These are phyloP conservation scores for Lecanicillium sp. DNA, from an alignment of 2,329 filamentous ascomycete species.

Conservation along the genomic window DNA sequence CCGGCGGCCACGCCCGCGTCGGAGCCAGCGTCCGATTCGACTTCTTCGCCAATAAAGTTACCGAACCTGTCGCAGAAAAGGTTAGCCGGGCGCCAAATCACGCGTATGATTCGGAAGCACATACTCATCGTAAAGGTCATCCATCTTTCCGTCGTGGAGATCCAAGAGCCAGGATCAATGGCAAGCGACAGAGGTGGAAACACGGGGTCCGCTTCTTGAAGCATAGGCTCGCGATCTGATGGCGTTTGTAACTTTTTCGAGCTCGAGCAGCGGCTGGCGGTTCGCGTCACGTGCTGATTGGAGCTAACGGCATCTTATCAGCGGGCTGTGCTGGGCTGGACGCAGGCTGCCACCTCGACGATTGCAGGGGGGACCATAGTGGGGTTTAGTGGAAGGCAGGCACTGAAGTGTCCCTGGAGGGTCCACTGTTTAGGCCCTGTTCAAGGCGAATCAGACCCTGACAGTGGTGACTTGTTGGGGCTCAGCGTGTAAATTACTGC, in stretches of 20 bases:
- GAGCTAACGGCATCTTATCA: constrained; percentile 3
- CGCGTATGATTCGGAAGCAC: constrained; percentile 9
- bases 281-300: constrained; percentile 7
- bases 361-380: too few species aligned
- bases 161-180: constrained; percentile 12
- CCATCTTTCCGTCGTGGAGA: constrained; percentile 49
- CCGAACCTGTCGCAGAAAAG: constrained; percentile 61
- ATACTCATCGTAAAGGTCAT: constrained; percentile 96
- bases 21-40: constrained; percentile 76
- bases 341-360: too few species aligned
- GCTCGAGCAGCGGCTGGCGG: not conserved
- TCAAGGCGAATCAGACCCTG: too few species aligned
- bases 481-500: too few species aligned
- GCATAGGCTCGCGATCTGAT: not conserved
- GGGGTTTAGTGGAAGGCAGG: too few species aligned
- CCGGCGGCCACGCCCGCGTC: constrained; percentile 65
- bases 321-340: too few species aligned
- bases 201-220: constrained; percentile 1
- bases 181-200: constrained; percentile 13
- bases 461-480: too few species aligned
- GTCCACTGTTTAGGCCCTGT: too few species aligned
- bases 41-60: constrained; percentile 95
- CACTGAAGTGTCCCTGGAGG: too few species aligned
- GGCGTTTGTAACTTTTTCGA: constrained; percentile 14
- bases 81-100: constrained; percentile 1